Base-by-base conservation (phyloP, 2,329 filamentous ascomycete species). In the Simplicillium sp. region DNA sequence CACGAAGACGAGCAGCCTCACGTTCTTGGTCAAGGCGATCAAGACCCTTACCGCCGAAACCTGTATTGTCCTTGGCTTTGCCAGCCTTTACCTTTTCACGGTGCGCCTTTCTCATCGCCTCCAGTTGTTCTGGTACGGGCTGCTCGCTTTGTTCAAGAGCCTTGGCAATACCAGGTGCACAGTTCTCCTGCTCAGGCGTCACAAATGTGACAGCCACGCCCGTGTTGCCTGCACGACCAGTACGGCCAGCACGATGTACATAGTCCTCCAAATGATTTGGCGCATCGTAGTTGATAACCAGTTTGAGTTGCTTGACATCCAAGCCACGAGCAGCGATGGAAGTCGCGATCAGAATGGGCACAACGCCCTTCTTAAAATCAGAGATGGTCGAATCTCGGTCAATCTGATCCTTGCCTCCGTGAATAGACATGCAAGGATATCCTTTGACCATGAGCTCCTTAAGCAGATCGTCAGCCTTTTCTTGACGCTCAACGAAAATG, bases 231-330 rank as follows among this genome's bases (percentile, higher is more conserved):
- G 92, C 92, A 57, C 92, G 83, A 11, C 92, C 92, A 7, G 92
- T 97, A 52, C 92, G 86, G 37, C 92, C 92, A 41, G 86, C 87
- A 47, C 92, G 83, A 60, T 96, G 92, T 33, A 97, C 90, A 54
- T 97, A 97, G 56, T 97, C 92, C 63, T 98, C 92, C 46, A 95
- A 64, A 64, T 97, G 89, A 54, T 94, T 94, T 1, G 89, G 90
- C 1, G 84, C 86, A 56, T 96, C 89, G 57, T 87, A 96, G 63
- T 97, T 97, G 64, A 98, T 82, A 40, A 98, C 92, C 28, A 97
- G 74, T 61, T 94, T 96, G 29, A 98, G 72, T 58, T 94, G 87
- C 64, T 96, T 95, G 35, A 98, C 90, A 59, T 98, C 92, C 33
- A 98, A 70, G 45, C 92, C 92, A 60, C 92, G 85, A 38, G 92